Base-by-base conservation (phyloP, 805 yeast genomes). In the Cyberlindnera misumaiensis region DNA sequence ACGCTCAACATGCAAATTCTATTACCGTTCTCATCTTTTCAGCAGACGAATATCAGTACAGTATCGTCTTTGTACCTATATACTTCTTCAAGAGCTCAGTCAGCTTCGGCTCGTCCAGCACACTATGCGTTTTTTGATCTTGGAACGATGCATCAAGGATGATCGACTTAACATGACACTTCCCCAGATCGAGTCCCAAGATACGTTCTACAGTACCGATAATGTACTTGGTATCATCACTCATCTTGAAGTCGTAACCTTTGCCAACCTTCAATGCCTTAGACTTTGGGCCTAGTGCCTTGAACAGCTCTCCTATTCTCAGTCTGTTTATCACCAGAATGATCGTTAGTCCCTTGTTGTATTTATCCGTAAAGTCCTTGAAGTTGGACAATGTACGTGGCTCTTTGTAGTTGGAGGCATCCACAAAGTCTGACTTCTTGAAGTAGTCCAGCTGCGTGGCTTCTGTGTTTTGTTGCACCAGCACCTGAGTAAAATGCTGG, bases 241-340 rank as follows among this genome's bases (percentile, higher is more conserved):
- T 46, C 36, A 53, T 42, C 20, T 39, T 42, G 32, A 46, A 40
- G 11, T 51, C 54, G 30, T 55, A 55, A 1, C 58, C 59, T 32
- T 53, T 55, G 11, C 56, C 58, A 12, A 55, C 51, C 26, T 45
- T 55, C 24, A 52, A 38, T 1, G 56, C 50, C 12, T 46, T 48
- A 2, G 56, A 34, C 29, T 55, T 53, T 24, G 55, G 52, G 0
- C 58, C 58, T 59, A 74, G 53, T 1, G 83, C 77, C 47, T 95
- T 72, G 53, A 74, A 81, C 3, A 87, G 70, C 51, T 89, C 96
- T 52, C 96, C 90, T 2, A 87, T 93, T 48, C 97, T 71, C 17
- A 87, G 65, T 10, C 95, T 93, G 0, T 95, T 85, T 67, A 83
- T 72, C 1, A 89, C 80, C 59, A 46, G 77, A 56, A 60, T 71